Evolutionary conservation across 129 eudicot genomes (phyloP).

Genomic region (Flaveria trinervia): DNA sequence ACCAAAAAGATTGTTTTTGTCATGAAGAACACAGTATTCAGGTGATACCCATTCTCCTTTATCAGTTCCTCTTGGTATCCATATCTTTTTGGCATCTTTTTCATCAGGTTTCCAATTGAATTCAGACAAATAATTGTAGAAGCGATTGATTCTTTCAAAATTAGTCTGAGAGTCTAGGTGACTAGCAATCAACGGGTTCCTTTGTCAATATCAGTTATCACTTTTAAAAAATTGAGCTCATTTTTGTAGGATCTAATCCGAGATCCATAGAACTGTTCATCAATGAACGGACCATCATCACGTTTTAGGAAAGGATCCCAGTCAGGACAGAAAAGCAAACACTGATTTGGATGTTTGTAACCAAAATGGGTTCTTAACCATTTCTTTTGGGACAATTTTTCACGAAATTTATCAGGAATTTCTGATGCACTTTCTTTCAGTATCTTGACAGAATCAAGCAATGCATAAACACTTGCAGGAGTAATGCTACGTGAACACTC

Average conservation of each 20-base stretch:
- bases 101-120: constrained; percentile 36
- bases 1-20: constrained; percentile 38
- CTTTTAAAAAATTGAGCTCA: constrained; percentile 41
- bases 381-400: not conserved
- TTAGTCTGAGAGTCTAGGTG: constrained; percentile 35
- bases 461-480: not conserved
- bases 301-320: constrained; percentile 14
- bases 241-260: constrained; percentile 19
- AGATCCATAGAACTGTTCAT: constrained; percentile 43
- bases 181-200: constrained; percentile 39
- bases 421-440: not conserved
- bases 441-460: not conserved
- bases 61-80: constrained; percentile 45
- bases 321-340: constrained; percentile 40
- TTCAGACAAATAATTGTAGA: constrained; percentile 34
- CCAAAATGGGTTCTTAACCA: constrained; percentile 3
- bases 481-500: constrained; percentile 7
- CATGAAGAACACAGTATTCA: constrained; percentile 44
- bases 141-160: constrained; percentile 30
- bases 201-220: constrained; percentile 13
- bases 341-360: constrained; percentile 7
- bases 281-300: constrained; percentile 52
- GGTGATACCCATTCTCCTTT: constrained; percentile 46
- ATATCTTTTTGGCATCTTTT: constrained; percentile 24
- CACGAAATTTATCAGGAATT: not conserved